Evolutionary conservation across 805 yeast species (phyloP).

Genomic region (Metschnikowia lochheadii): DNA sequence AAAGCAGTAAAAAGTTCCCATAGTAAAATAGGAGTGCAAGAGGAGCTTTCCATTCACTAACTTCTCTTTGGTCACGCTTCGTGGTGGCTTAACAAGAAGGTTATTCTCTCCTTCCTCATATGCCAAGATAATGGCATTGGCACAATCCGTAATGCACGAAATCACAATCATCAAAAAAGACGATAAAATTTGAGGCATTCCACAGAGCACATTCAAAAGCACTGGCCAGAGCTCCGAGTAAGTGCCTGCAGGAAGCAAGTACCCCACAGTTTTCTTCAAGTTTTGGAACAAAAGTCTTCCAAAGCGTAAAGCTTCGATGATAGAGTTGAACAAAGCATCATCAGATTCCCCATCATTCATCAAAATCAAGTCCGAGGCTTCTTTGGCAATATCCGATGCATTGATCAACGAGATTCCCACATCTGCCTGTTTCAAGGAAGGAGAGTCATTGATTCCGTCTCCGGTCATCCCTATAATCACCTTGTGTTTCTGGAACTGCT

Average conservation of each 20-base stretch:
- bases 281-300: slow-evolving; percentile 49
- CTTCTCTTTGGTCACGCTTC: slow-evolving; percentile 39
- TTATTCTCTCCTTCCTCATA: slow-evolving; percentile 43
- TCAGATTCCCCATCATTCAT: slow-evolving; percentile 17
- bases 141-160: slow-evolving; percentile 45
- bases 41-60: slow-evolving; percentile 37
- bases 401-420: slow-evolving; percentile 29
- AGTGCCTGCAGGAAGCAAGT: slow-evolving; percentile 51
- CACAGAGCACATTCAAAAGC: slow-evolving; percentile 43
- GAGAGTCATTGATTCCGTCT: slow-evolving; percentile 35
- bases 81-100: slow-evolving; percentile 38
- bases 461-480: slow-evolving; percentile 35
- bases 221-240: slow-evolving; percentile 51
- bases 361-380: slow-evolving; percentile 32
- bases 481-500: slow-evolving; percentile 37
- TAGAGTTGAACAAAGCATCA: slow-evolving; percentile 21
- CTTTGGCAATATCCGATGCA: slow-evolving; percentile 36
- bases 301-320: slow-evolving; percentile 34
- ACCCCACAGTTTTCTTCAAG: slow-evolving; percentile 43
- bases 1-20: slow-evolving; percentile 41
- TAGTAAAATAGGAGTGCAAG: slow-evolving; percentile 39
- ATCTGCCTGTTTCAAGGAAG: slow-evolving; percentile 34
- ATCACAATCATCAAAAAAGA: slow-evolving; percentile 51
- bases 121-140: slow-evolving; percentile 41
- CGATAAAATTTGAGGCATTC: slow-evolving; percentile 46